Evolutionary conservation across 768 basidiomycete species (phyloP).

Genomic region (Phaeotremella skinneri): DNA sequence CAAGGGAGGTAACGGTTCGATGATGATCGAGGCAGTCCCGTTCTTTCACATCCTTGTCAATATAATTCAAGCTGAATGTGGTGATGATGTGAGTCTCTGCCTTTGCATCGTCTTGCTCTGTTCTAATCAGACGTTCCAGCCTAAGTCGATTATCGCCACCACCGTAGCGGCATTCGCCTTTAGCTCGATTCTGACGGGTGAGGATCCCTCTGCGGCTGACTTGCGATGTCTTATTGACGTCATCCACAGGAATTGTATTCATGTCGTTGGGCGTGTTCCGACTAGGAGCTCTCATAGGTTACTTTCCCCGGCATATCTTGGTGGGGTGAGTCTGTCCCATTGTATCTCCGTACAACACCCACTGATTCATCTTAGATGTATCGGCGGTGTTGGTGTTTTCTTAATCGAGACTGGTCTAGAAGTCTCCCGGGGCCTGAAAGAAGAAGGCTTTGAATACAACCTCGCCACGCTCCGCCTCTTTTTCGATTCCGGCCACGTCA

Average conservation of each 20-base stretch:
- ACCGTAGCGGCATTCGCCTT: slow-evolving; percentile 85
- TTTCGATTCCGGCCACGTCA: slow-evolving; percentile 63
- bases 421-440: slow-evolving; percentile 72
- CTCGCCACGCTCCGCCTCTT: slow-evolving; percentile 66
- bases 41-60: slow-evolving; percentile 92
- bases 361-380: slow-evolving; percentile 52
- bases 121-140: slow-evolving; percentile 21
- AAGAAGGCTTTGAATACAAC: slow-evolving; percentile 70
- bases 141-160: slow-evolving; percentile 76
- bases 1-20: slow-evolving; percentile 55
- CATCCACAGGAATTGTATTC: slow-evolving; percentile 68
- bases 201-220: slow-evolving; percentile 6
- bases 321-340: slow-evolving; percentile 66
- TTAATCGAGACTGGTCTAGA: slow-evolving; percentile 84
- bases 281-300: slow-evolving; percentile 81
- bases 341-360: neutral
- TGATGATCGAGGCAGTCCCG: slow-evolving; percentile 98
- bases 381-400: slow-evolving; percentile 94
- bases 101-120: neutral
- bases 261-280: slow-evolving; percentile 79
- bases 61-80: slow-evolving; percentile 69
- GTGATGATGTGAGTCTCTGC: slow-evolving; percentile 57
- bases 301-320: slow-evolving; percentile 93
- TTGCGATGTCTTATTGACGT: neutral
- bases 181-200: slow-evolving; percentile 81